Conservation (phyloP, 2,329 filamentous ascomycete genomes). For the Rhynchosporium agropyri region DNA sequence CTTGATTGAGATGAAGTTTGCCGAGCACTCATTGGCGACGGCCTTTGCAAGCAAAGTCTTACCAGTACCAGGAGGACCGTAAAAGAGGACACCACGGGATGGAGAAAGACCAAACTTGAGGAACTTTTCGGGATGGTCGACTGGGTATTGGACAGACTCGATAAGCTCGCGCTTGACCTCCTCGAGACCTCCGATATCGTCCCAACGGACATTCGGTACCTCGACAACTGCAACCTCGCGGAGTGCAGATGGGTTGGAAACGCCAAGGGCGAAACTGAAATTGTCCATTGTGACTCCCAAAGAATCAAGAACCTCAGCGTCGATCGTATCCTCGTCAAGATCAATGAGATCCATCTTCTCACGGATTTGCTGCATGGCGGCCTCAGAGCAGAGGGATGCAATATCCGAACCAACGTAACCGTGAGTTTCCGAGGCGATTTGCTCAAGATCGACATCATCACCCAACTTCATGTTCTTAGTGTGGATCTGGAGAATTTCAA, state of each 20-base stretch:
- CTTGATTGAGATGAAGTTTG: conserved; percentile 99
- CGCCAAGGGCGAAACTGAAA: conserved; percentile 97
- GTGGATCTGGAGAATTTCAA: conserved; percentile 98
- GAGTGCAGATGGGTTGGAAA: conserved; percentile 97
- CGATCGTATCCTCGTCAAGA: conserved; percentile 97
- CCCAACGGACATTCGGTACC: conserved; percentile 98
- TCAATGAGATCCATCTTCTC: conserved; percentile 99
- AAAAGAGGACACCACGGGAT: conserved; percentile 97
- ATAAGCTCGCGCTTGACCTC: conserved; percentile 99
- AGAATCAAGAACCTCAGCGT: conserved; percentile 96
- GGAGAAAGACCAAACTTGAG: conserved; percentile 99
- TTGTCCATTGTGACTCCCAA: conserved; percentile 99
- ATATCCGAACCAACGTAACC: conserved; percentile 99
- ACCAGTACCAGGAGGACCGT: conserved; percentile 98
- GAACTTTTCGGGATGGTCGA: conserved; percentile 99
- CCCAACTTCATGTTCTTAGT: conserved; percentile 99
- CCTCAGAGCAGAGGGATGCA: conserved; percentile 96
- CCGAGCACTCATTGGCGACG: conserved; percentile 97
- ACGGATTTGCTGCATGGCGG: conserved; percentile 99
- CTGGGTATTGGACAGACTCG: conserved; percentile 97
- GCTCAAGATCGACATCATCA: conserved; percentile 95
- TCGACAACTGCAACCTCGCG: conserved; percentile 99
- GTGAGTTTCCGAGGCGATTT: conserved; percentile 96
- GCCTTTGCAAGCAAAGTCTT: conserved; percentile 99
- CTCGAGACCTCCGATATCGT: conserved; percentile 98